Conservation (phyloP, 164 flowering plant genomes). For the Liquidambar formosana region DNA sequence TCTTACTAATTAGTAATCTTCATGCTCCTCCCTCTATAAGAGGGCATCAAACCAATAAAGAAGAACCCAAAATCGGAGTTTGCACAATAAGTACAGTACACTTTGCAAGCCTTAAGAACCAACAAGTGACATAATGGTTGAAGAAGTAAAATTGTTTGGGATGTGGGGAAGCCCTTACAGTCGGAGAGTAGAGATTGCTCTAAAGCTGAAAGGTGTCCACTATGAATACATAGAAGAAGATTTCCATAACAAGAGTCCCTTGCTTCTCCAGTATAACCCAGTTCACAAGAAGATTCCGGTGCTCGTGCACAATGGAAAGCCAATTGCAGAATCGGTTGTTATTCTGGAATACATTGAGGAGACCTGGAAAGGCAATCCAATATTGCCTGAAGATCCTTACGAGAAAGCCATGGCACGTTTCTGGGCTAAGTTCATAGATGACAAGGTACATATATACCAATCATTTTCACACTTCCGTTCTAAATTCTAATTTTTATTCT, state of each 20-base stretch:
- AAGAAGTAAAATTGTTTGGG: slow-evolving; percentile 33
- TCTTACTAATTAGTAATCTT: too few relatives aligned
- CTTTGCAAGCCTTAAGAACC: too few relatives aligned
- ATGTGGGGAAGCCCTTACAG: slow-evolving; percentile 29
- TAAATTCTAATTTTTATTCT: neutral
- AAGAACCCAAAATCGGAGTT: neutral
- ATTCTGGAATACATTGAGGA: slow-evolving; percentile 43
- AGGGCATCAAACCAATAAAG: neutral
- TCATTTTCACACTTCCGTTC: too few relatives aligned
- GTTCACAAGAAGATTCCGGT: slow-evolving; percentile 41
- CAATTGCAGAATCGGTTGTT: slow-evolving; percentile 30
- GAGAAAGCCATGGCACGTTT: slow-evolving; percentile 34
- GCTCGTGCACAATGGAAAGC: slow-evolving; percentile 39
- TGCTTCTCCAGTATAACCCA: slow-evolving; percentile 38
- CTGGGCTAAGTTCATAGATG: slow-evolving; percentile 38
- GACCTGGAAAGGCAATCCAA: slow-evolving; percentile 26
- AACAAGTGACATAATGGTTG: slow-evolving; percentile 5
- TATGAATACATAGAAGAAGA: slow-evolving; percentile 33
- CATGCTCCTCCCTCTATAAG: too few relatives aligned
- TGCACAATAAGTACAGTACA: too few relatives aligned
- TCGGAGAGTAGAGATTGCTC: slow-evolving; percentile 31
- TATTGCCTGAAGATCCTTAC: slow-evolving; percentile 35
- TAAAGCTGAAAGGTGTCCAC: slow-evolving; percentile 34
- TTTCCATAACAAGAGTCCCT: slow-evolving; percentile 31
- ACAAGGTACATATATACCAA: slow-evolving; percentile 19